These are phyloP conservation scores for Scleroderma bovista DNA, from an alignment of 768 basidiomycete genomes.

Conservation along the genomic window DNA sequence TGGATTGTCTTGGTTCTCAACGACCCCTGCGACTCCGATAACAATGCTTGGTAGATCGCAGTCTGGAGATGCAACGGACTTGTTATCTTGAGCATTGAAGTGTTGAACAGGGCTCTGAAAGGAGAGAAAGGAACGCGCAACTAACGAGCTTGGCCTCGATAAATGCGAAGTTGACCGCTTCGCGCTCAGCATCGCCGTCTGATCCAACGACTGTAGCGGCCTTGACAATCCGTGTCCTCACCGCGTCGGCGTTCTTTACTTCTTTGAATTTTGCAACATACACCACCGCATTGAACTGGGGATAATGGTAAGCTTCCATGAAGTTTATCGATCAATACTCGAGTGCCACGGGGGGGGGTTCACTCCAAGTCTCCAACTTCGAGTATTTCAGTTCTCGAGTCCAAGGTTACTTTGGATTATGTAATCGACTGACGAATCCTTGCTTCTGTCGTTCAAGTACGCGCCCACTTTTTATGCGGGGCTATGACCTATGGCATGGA, in stretches of 20 bases:
- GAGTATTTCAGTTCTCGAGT: too few species aligned
- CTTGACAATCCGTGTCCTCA: slow-evolving; percentile 63
- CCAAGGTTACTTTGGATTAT: too few species aligned
- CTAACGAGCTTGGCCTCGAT: slow-evolving; percentile 80
- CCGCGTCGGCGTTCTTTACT: slow-evolving; percentile 54
- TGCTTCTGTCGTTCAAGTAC: too few species aligned
- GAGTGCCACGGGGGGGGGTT: too few species aligned
- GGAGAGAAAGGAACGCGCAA: slow-evolving; percentile 10
- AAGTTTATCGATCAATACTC: too few species aligned
- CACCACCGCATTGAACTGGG: slow-evolving; percentile 46
- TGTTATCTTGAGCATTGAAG: slow-evolving; percentile 54
- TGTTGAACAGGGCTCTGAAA: slow-evolving; percentile 4
- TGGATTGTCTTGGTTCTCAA: slow-evolving; percentile 85
- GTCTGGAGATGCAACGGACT: slow-evolving; percentile 78
- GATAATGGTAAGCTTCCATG: slow-evolving; percentile 55
- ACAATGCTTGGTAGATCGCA: slow-evolving; percentile 75
- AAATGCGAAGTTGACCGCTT: slow-evolving; percentile 86
- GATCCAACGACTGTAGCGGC: slow-evolving; percentile 58
- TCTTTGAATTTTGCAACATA: slow-evolving; percentile 63
- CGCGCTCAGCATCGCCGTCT: slow-evolving; percentile 63
- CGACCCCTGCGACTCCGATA: slow-evolving; percentile 52
- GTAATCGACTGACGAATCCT: too few species aligned
- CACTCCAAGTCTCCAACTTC: too few species aligned
- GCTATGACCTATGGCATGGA: too few species aligned
- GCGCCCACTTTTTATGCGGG: too few species aligned